Evolutionary conservation across 176 grass and related monocot genomes (phyloP), one percentile per base, ranked within the genome.

Genomic region (Poa annua): DNA sequence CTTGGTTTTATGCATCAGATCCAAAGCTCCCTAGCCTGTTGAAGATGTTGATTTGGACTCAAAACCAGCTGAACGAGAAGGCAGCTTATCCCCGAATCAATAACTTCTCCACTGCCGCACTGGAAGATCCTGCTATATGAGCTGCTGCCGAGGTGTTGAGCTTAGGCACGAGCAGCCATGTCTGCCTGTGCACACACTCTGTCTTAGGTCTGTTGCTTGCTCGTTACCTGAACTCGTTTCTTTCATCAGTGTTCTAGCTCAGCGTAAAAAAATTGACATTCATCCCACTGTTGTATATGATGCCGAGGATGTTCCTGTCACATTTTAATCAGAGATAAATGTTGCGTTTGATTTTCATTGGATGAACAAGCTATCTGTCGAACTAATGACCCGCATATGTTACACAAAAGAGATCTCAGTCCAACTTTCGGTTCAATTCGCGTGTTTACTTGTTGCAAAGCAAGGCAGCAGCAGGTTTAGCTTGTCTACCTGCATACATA

Each of bases 11-110:
- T 41, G 22, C 41, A 20, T 21, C 90, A 98, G 96, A 98, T 87
- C 93, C 93, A 63, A 98, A 98, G 54, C 92, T 98, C 71, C 96
- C 96, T 34, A 95, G 92, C 64, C 83, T 98, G 85, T 61, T 98
- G 81, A 98, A 98, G 80, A 95, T 95, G 92, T 24, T 98, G 82
- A 85, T 92, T 32, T 98, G 93, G 91, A 92, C 93, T 55, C 92
- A 98, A 80, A 90, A 95, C 84, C 92, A 93, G 80, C 83, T 98
- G 73, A 91, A 93, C 12, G 93, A 98, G 53, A 98, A 95, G 73
- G 92, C 92, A 0, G 68, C 86, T 56, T 95, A 93, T 84, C 96
- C 96, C 25, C 83, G 85, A 19, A 95, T 95, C 61, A 95, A 92
- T 6, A 84, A 92, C 74, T 89, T 93, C 6, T 80, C 89, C 20